phyloP scores from a whole-genome alignment of 768 basidiomycete genomes.

The Auriscalpium vulgare region DNA sequence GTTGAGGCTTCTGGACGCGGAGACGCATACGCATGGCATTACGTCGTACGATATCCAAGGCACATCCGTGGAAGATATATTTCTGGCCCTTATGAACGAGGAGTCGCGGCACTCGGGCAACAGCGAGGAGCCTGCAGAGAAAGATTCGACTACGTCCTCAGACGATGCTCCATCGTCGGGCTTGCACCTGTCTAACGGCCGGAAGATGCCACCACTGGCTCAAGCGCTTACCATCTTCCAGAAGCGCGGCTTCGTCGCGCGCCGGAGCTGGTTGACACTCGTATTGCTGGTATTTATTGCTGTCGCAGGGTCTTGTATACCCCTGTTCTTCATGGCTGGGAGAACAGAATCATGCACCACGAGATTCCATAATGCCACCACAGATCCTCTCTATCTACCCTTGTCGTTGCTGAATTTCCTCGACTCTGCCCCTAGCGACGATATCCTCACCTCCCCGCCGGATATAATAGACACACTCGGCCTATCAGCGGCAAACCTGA shows the following conservation, averaged over 20 bases:
- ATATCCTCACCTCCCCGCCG: constrained; percentile 46
- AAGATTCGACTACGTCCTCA: background rate
- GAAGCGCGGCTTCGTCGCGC: constrained; percentile 57
- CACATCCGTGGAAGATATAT: constrained; percentile 77
- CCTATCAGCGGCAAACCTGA: constrained; percentile 26
- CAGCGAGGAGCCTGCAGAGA: background rate
- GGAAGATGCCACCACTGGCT: constrained; percentile 43
- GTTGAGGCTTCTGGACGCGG: constrained; percentile 44
- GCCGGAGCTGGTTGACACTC: constrained; percentile 63
- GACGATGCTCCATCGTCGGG: constrained; percentile 4
- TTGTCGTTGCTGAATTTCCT: constrained; percentile 31
- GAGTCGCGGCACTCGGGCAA: background rate
- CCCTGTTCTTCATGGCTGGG: constrained; percentile 53
- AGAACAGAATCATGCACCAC: constrained; percentile 44
- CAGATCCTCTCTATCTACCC: constrained; percentile 49
- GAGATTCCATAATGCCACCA: constrained; percentile 28
- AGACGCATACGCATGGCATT: constrained; percentile 31
- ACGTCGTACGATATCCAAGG: constrained; percentile 59
- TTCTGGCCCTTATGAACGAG: constrained; percentile 55
- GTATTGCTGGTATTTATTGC: constrained; percentile 32
- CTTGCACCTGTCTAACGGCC: constrained; percentile 42
- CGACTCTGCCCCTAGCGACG: constrained; percentile 22
- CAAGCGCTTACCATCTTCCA: constrained; percentile 70
- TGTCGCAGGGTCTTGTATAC: constrained; percentile 60
- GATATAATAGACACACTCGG: constrained; percentile 41